phyloP scores from a whole-genome alignment of 768 basidiomycete genomes.

The Phaffia tasmanica region DNA sequence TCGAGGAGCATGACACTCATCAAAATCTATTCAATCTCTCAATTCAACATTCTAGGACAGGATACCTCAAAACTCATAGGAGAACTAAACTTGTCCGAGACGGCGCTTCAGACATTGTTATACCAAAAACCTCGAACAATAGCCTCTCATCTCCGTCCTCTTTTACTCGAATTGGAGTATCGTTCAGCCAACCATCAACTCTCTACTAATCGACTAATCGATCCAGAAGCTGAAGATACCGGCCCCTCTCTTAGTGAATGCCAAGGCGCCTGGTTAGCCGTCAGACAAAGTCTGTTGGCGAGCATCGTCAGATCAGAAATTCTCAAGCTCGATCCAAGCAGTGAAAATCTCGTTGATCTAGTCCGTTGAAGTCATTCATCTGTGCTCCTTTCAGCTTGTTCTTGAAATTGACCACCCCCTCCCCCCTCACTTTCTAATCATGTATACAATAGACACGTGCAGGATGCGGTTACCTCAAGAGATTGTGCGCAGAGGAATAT shows the following conservation, averaged over 20 bases:
- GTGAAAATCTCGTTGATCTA: slow-evolving; percentile 76
- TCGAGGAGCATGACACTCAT: slow-evolving; percentile 95
- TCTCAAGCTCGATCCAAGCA: slow-evolving; percentile 61
- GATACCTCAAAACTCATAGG: slow-evolving; percentile 65
- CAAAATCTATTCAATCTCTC: slow-evolving; percentile 89
- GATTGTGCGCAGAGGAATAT: slow-evolving; percentile 83
- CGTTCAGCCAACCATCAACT: slow-evolving; percentile 69
- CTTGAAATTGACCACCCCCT: background rate
- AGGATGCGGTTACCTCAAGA: slow-evolving; percentile 86
- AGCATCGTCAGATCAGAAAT: slow-evolving; percentile 71
- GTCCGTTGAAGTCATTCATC: slow-evolving; percentile 39
- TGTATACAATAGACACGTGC: slow-evolving; percentile 55
- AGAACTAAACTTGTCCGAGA: slow-evolving; percentile 51
- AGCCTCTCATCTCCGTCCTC: slow-evolving; percentile 53
- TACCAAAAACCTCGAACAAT: slow-evolving; percentile 62
- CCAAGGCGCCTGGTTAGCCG: slow-evolving; percentile 66
- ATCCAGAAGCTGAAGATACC: slow-evolving; percentile 33
- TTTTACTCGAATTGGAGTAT: slow-evolving; percentile 69
- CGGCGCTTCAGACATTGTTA: slow-evolving; percentile 56
- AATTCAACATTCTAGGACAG: slow-evolving; percentile 61
- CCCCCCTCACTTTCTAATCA: background rate
- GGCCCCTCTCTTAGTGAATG: slow-evolving; percentile 63
- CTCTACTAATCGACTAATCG: slow-evolving; percentile 57
- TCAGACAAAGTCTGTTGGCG: slow-evolving; percentile 60
- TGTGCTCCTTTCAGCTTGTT: background rate